Conservation (phyloP, 495 filamentous ascomycete genomes). For the Xylaria cubensis region DNA sequence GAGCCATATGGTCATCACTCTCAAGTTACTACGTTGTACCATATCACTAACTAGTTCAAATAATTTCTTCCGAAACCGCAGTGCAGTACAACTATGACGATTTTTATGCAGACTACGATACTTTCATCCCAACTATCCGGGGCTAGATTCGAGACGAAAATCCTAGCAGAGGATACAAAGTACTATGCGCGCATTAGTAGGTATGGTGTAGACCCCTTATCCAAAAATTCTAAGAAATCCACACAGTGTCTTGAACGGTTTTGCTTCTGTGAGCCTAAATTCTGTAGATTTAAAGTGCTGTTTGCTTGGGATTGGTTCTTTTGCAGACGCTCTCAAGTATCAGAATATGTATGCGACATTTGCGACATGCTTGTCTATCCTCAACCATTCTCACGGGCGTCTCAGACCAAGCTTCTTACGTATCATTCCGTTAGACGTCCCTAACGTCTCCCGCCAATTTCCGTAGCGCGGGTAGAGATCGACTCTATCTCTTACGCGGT, state of each 20-base stretch:
- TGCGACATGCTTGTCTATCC: neutral
- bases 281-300: neutral
- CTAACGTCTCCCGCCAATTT: neutral
- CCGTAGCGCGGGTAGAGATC: conserved; percentile 6
- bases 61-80: neutral
- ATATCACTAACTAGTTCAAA: neutral
- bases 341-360: conserved; percentile 8
- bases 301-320: neutral
- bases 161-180: neutral
- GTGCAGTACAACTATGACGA: neutral
- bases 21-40: neutral
- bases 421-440: neutral
- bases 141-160: neutral
- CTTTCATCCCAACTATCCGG: neutral
- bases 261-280: neutral
- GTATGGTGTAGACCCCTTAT: conserved; percentile 8
- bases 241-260: conserved; percentile 15
- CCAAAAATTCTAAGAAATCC: conserved; percentile 12
- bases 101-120: neutral
- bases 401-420: conserved; percentile 24
- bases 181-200: neutral
- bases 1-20: neutral
- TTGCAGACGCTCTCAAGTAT: conserved; percentile 6
- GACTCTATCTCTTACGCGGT: neutral
- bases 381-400: neutral